phyloP scores from a whole-genome alignment of 2,329 filamentous ascomycete species.

The Stagonosporopsis tanaceti region DNA sequence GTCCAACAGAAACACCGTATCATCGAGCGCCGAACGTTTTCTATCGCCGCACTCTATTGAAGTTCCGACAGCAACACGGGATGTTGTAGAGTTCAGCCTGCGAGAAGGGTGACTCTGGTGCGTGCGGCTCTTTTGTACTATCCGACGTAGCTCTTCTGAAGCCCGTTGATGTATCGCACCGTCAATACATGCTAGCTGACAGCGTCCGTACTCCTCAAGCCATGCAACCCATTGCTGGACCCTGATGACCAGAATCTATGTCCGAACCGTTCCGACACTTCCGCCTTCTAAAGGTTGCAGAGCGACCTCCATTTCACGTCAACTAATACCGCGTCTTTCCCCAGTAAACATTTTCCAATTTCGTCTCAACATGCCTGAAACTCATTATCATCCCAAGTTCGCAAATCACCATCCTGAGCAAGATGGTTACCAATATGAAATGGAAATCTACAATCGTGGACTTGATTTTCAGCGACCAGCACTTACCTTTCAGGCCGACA shows the following conservation, averaged over 20 bases:
- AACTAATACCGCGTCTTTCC: background rate
- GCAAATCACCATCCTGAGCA: conserved; percentile 22
- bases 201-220: background rate
- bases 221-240: background rate
- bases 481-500: conserved; percentile 45
- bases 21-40: too few species aligned
- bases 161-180: too few species aligned
- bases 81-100: too few species aligned
- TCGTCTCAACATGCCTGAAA: conserved; percentile 19
- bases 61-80: too few species aligned
- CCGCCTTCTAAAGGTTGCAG: background rate
- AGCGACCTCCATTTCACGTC: background rate
- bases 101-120: too few species aligned
- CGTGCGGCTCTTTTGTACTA: too few species aligned
- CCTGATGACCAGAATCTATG: background rate
- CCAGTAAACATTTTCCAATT: background rate
- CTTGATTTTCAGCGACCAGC: conserved; percentile 43
- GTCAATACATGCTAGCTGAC: too few species aligned
- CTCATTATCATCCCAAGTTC: conserved; percentile 21
- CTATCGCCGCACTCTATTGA: too few species aligned
- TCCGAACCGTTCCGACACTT: conserved; percentile 1
- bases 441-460: conserved; percentile 42
- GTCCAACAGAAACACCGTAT: too few species aligned
- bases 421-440: conserved; percentile 37
- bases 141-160: too few species aligned